Evolutionary conservation across 2,329 filamentous ascomycete genomes (phyloP), one percentile per base, ranked within the genome.

Genomic region (Cryoendolithus antarcticus): DNA sequence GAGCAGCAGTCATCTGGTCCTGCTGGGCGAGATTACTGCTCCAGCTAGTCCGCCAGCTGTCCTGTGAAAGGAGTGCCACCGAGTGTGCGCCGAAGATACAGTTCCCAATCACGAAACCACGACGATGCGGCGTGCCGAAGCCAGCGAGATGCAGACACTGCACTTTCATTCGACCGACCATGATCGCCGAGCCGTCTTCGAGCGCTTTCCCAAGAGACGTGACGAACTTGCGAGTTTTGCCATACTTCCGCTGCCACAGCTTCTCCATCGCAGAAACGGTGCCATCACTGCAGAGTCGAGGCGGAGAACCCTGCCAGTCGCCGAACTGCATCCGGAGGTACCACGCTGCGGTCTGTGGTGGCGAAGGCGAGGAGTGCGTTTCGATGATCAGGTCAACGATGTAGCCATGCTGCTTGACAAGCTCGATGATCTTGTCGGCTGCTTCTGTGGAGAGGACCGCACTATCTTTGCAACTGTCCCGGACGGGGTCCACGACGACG

Each of bases 321-420:
- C 35, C 38, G 8, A 42, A 32, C 15, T 42, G 40, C 40, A 42
- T 42, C 12, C 40, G 21, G 28, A 42, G 40, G 12, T 42, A 42
- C 40, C 40, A 42, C 5, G 35, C 35, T 6, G 40, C 40, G 6
- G 40, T 38, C 3, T 38, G 40, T 15, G 10, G 15, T 13, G 30
- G 12, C 6, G 40, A n/a, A 9, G 30, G 21, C 7, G 19, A 9
- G 5, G 31, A 30, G 31, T 42, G 35, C 4, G 40, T 42, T 15
- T 38, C 40, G 7, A 42, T 31, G 11, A 42, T 42, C 31, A 34
- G 38, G 32, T 39, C 40, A 12, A 42, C 40, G 7, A 33, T 19
- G 15, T 38, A 42, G 35, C 32, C 10, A 15, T 33, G 6, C 30
- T 33, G 13, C 10, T 31, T 19, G 9, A 42, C 6, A 5, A 42